Evolutionary conservation across 331 rosid species (phyloP).

Genomic region (Erythrophleum ivorense): DNA sequence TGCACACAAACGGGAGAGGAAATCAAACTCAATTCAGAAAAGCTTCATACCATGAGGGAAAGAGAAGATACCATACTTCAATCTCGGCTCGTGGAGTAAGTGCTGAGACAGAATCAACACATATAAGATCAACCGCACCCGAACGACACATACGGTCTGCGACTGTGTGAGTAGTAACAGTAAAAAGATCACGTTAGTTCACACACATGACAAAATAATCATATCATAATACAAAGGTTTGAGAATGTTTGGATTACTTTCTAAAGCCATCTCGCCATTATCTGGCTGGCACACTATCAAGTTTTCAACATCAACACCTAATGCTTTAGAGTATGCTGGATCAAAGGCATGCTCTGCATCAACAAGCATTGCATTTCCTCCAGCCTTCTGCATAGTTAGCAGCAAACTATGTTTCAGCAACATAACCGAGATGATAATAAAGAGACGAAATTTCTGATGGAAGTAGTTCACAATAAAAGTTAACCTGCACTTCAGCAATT

Average conservation of each 20-base stretch:
- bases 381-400: conserved; percentile 85
- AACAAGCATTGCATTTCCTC: conserved; percentile 98
- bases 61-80: conserved; percentile 58
- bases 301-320: conserved; percentile 96
- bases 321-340: conserved; percentile 89
- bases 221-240: too few species aligned
- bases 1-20: conserved; percentile 17
- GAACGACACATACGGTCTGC: conserved; percentile 99
- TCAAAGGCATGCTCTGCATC: conserved; percentile 98
- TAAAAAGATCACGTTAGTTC: too few species aligned
- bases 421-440: conserved; percentile 38
- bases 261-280: conserved; percentile 98
- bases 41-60: too few species aligned
- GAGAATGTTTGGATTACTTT: conserved; percentile 81
- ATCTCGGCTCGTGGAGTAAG: conserved; percentile 97
- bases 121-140: conserved; percentile 90
- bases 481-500: conserved; percentile 92
- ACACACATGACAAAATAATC: too few species aligned
- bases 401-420: too few species aligned
- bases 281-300: conserved; percentile 94
- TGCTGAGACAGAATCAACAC: conserved; percentile 95
- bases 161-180: conserved; percentile 57
- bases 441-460: too few species aligned
- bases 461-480: too few species aligned
- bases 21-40: too few species aligned